A percentile compares a stretch with the other conserved stretches of the same genome.
Conservation (phyloP, 768 basidiomycete species). For the Boletus tomentosulus region DNA sequence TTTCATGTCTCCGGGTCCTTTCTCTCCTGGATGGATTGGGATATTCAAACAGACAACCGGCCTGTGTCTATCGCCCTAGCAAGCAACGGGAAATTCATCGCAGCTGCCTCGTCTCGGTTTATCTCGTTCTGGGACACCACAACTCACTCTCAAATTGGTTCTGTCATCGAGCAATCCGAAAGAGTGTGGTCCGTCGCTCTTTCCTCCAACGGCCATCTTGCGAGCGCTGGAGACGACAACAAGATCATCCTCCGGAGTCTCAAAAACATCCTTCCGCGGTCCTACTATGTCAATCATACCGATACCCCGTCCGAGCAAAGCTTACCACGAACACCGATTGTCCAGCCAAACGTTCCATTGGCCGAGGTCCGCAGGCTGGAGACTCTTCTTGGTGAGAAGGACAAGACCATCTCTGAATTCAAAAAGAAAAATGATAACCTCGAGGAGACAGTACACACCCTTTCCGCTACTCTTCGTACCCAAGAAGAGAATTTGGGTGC, state of each 20-base stretch:
- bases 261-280: not conserved
- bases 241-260: constrained; percentile 2
- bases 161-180: not conserved
- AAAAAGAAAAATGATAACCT: not conserved
- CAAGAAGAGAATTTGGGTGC: not conserved
- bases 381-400: not conserved
- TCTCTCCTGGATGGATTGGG: constrained; percentile 3
- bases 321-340: not conserved
- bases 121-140: constrained; percentile 7
- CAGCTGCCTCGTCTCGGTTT: not conserved
- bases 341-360: not conserved
- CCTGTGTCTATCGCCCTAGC: constrained; percentile 2
- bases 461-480: not conserved
- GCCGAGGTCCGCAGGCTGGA: not conserved
- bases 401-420: not conserved
- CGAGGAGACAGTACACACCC: not conserved
- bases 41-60: not conserved
- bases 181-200: constrained; percentile 3
- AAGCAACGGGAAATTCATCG: constrained; percentile 2
- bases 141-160: not conserved
- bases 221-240: constrained; percentile 3
- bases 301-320: not conserved
- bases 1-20: constrained; percentile 4
- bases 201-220: constrained; percentile 1
- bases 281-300: not conserved